Conservation (phyloP, 192 early-diverging fungal genomes). For the Piromyces sp. region DNA sequence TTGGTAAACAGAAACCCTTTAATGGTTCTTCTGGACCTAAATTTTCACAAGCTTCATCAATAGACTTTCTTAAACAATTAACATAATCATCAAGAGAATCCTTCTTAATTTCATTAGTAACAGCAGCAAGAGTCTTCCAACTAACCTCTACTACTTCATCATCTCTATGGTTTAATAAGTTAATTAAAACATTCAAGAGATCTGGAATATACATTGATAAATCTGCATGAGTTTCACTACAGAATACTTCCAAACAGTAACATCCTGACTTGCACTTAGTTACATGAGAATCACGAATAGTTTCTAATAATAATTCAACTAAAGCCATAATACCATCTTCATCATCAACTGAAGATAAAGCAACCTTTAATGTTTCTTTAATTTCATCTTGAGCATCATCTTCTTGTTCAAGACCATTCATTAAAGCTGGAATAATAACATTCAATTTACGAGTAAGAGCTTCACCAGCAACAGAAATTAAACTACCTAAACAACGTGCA, state of each 20-base stretch:
- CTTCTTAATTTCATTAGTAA: slow-evolving; percentile 69
- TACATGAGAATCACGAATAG: slow-evolving; percentile 37
- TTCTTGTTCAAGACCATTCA: slow-evolving; percentile 54
- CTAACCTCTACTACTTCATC: slow-evolving; percentile 44
- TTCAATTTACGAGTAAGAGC: slow-evolving; percentile 67
- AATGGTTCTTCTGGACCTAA: slow-evolving; percentile 17
- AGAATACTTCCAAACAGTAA: slow-evolving; percentile 46
- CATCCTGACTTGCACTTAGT: slow-evolving; percentile 34
- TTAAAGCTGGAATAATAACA: slow-evolving; percentile 61
- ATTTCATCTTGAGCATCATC: slow-evolving; percentile 50
- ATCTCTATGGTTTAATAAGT: slow-evolving; percentile 40
- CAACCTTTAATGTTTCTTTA: slow-evolving; percentile 47
- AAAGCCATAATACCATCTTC: slow-evolving; percentile 63
- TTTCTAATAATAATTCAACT: slow-evolving; percentile 61
- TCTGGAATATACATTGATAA: slow-evolving; percentile 50
- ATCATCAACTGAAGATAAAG: slow-evolving; percentile 60
- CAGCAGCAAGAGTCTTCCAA: slow-evolving; percentile 63
- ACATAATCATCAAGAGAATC: slow-evolving; percentile 75
- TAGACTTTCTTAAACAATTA: slow-evolving; percentile 37
- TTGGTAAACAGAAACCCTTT: slow-evolving; percentile 77
- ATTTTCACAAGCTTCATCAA: slow-evolving; percentile 30
- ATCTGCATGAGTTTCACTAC: slow-evolving; percentile 35
- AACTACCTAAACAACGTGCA: slow-evolving; percentile 68
- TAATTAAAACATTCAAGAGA: slow-evolving; percentile 62
- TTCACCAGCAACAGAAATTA: slow-evolving; percentile 78